A percentile compares a stretch with the other conserved stretches of the same genome.
These are phyloP conservation scores for Globisporangium spiculum DNA, from an alignment of 352 stramenopile genomes.

Conservation along the genomic window DNA sequence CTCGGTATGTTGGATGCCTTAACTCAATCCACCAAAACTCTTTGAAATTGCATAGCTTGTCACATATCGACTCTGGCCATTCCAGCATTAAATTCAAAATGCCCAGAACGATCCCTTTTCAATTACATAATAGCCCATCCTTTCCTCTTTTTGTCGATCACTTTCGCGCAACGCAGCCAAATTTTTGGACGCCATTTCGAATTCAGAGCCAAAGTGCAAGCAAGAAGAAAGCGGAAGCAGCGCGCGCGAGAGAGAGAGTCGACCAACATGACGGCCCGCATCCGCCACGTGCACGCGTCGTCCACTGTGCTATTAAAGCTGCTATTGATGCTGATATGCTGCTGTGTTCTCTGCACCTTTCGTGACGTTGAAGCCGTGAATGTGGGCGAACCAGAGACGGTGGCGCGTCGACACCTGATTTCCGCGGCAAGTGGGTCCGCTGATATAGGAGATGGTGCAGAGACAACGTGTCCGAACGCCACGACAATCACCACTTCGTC, in stretches of 20 bases:
- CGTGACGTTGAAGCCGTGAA: constrained; percentile 5
- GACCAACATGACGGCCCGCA: neutral
- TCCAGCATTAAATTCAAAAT: neutral
- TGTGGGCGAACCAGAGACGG: constrained; percentile 12
- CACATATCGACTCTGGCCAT: neutral
- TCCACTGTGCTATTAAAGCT: neutral
- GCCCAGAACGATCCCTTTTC: neutral
- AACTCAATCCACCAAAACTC: neutral
- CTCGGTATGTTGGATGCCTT: neutral
- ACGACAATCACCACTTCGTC: constrained; percentile 13
- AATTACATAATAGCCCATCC: neutral
- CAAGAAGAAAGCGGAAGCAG: neutral
- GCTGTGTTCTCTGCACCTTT: neutral
- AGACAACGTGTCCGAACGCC: constrained; percentile 7
- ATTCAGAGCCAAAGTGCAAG: neutral
- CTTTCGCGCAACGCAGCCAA: neutral
- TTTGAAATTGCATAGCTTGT: neutral
- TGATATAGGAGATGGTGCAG: neutral
- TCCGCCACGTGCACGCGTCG: neutral
- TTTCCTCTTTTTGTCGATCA: neutral
- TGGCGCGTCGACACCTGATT: constrained; percentile 1
- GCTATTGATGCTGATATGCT: neutral
- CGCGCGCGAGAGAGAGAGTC: neutral
- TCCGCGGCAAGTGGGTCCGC: constrained; percentile 12
- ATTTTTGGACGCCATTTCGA: neutral